Evolutionary conservation across 2,329 filamentous ascomycete genomes (phyloP).

Genomic region (Bimuria novae-zelandiae): DNA sequence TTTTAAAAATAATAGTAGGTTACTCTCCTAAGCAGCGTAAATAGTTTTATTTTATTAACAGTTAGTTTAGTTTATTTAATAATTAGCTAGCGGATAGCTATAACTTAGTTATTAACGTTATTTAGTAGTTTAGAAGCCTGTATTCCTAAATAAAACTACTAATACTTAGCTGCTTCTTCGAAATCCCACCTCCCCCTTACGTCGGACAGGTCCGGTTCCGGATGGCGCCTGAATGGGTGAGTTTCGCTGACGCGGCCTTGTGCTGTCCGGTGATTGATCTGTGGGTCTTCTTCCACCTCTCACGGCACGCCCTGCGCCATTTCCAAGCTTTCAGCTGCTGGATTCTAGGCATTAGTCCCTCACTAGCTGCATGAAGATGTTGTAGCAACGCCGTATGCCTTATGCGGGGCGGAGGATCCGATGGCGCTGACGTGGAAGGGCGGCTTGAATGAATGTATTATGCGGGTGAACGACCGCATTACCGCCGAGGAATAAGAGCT

Average conservation of each 20-base stretch:
- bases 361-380: background rate
- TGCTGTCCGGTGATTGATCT: too few relatives aligned
- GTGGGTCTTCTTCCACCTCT: too few relatives aligned
- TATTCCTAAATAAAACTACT: slow-evolving; percentile 1
- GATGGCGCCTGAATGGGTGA: background rate
- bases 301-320: too few relatives aligned
- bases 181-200: background rate
- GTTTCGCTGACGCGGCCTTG: too few relatives aligned
- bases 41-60: background rate
- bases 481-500: slow-evolving; percentile 1
- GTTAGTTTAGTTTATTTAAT: too few relatives aligned
- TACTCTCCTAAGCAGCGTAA: background rate
- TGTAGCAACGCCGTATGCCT: too few relatives aligned
- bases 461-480: background rate
- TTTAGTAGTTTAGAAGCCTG: slow-evolving; percentile 7
- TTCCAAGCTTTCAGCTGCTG: background rate
- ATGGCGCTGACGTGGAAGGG: background rate
- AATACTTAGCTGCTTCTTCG: background rate
- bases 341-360: background rate
- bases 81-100: background rate
- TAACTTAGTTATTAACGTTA: background rate
- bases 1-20: too few relatives aligned
- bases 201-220: background rate
- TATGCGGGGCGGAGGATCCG: background rate
- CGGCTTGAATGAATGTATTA: slow-evolving; percentile 8